phyloP scores from a whole-genome alignment of 202 grass and related monocot genomes.

The Panicum virgatum region DNA sequence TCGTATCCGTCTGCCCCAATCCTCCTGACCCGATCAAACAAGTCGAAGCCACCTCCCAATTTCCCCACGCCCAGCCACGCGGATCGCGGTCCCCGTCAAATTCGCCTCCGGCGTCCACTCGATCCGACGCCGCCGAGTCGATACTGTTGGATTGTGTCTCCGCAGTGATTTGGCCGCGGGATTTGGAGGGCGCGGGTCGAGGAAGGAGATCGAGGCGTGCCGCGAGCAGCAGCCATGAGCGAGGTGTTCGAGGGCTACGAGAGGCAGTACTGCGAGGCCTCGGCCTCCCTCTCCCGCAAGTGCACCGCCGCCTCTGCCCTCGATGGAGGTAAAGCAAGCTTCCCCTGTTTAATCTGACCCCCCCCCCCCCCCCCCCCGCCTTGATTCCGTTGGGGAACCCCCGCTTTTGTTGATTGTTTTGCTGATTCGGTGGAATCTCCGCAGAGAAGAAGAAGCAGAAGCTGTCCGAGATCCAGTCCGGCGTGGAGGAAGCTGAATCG shows the following conservation, averaged over 20 bases:
- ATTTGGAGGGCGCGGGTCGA: background rate
- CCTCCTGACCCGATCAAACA: slow-evolving; percentile 27
- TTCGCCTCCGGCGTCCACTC: slow-evolving; percentile 8
- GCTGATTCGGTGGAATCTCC: slow-evolving; percentile 7
- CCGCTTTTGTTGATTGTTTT: background rate
- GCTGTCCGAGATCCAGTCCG: slow-evolving; percentile 81
- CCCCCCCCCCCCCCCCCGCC: background rate
- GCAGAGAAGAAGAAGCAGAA: slow-evolving; percentile 90
- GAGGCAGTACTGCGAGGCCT: slow-evolving; percentile 88
- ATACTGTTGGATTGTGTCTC: background rate
- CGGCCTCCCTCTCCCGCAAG: slow-evolving; percentile 83
- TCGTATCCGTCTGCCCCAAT: background rate
- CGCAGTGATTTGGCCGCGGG: slow-evolving; percentile 2
- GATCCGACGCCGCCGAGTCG: slow-evolving; percentile 27
- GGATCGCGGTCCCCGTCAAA: slow-evolving; percentile 13
- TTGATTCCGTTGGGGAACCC: background rate
- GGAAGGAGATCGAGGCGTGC: slow-evolving; percentile 24
- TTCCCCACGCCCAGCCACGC: background rate
- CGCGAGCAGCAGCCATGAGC: slow-evolving; percentile 61
- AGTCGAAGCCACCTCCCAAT: slow-evolving; percentile 27
- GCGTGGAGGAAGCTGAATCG: slow-evolving; percentile 77
- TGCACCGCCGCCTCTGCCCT: slow-evolving; percentile 70
- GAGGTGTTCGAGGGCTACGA: slow-evolving; percentile 94
- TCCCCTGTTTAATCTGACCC: background rate
- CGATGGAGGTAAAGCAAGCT: slow-evolving; percentile 54